phyloP scores from a whole-genome alignment of 768 basidiomycete genomes.

The Phlebiopsis gigantea region DNA sequence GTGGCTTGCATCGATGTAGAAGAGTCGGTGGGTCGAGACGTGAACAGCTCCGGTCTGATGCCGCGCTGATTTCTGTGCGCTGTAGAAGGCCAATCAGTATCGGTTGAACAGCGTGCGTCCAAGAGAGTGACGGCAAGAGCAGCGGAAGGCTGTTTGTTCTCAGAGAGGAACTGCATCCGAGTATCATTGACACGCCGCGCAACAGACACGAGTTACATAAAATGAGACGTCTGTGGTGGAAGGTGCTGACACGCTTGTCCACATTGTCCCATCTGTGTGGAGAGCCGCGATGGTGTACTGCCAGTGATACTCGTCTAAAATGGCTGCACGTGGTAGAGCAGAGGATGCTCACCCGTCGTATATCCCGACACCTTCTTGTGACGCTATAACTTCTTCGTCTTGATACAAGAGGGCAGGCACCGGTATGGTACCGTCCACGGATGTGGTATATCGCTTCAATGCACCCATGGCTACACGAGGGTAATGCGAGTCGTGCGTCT shows the following conservation, averaged over 20 bases:
- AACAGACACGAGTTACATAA: not conserved
- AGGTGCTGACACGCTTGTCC: not conserved
- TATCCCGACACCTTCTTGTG: conserved; percentile 79
- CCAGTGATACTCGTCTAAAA: not conserved
- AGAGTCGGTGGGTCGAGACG: conserved; percentile 78
- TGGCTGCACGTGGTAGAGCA: not conserved
- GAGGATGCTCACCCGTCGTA: conserved; percentile 75
- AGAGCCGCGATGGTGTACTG: not conserved
- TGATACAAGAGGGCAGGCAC: conserved; percentile 70
- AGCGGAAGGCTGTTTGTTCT: not conserved
- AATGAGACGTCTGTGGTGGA: conserved; percentile 7
- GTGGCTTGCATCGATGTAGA: conserved; percentile 63
- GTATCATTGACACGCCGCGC: not conserved
- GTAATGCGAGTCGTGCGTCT: not conserved
- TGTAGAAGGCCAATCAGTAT: conserved; percentile 27
- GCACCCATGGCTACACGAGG: conserved; percentile 4
- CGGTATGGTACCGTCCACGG: conserved; percentile 74
- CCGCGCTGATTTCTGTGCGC: conserved; percentile 73
- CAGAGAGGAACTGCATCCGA: not conserved
- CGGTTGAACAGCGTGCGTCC: not conserved
- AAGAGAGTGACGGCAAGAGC: not conserved
- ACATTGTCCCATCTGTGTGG: not conserved
- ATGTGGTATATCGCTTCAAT: conserved; percentile 42
- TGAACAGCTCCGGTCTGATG: conserved; percentile 73
- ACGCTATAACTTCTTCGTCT: conserved; percentile 71